Conservation (phyloP, 106 monocot genomes). For the Platanthera zijinensis region DNA sequence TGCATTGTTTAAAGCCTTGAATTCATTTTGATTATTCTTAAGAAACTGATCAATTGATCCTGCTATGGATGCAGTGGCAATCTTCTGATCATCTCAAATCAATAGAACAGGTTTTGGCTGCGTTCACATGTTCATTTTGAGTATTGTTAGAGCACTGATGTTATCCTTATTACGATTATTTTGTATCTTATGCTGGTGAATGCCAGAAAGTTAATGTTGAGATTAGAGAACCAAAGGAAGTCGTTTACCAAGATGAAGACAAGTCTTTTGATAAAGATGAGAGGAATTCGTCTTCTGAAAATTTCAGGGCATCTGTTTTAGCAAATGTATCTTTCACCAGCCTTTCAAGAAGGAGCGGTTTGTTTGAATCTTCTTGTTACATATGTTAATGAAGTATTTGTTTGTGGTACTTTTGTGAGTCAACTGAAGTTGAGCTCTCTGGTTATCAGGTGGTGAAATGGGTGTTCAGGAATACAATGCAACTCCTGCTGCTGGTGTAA, state of each 20-base stretch:
- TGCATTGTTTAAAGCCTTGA: not conserved
- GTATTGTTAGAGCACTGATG: not conserved
- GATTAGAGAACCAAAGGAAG: constrained; percentile 2
- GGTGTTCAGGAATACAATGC: not conserved
- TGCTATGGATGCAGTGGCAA: constrained; percentile 6
- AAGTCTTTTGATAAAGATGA: not conserved
- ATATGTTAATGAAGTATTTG: not conserved
- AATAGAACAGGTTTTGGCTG: constrained; percentile 7
- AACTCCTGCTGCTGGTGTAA: not conserved
- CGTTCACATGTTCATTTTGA: not conserved
- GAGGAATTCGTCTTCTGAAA: constrained; percentile 5
- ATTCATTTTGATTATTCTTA: not conserved
- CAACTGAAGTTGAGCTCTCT: constrained; percentile 1
- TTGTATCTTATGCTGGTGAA: not conserved
- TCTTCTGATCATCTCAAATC: constrained; percentile 4
- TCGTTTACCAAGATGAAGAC: not conserved
- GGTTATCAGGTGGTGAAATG: not conserved
- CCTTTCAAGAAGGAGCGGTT: constrained; percentile 1
- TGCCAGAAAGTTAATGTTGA: not conserved
- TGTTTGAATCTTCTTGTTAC: not conserved
- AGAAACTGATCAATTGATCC: not conserved
- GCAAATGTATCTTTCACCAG: not conserved
- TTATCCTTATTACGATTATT: not conserved
- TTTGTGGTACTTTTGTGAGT: not conserved
- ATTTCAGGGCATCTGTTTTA: not conserved